These are phyloP conservation scores for Oryza glaberrima DNA, from an alignment of 176 grass and related monocot species.

Conservation along the genomic window DNA sequence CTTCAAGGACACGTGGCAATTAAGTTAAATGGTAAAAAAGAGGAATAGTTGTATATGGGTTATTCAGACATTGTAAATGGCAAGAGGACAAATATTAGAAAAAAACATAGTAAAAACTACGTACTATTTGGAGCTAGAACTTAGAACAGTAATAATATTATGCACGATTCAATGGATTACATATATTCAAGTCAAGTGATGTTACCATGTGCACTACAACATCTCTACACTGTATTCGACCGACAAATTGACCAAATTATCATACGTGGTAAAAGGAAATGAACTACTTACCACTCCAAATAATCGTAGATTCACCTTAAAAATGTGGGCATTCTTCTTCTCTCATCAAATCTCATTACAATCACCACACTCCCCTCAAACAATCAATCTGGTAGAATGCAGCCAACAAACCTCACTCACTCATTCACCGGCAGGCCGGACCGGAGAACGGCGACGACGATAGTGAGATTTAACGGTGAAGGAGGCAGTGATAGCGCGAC, in stretches of 20 bases:
- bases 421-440: conserved; percentile 10
- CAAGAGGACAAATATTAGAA: no score
- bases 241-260: no score
- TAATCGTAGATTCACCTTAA: background rate
- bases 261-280: background rate
- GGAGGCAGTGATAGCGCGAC: background rate
- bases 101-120: no score
- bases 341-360: background rate
- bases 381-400: background rate
- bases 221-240: background rate
- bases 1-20: no score
- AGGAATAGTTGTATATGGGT: no score
- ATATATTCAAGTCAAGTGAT: background rate
- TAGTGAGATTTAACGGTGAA: background rate
- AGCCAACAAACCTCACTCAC: conserved; percentile 3
- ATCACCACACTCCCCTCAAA: background rate
- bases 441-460: background rate
- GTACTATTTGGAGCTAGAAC: no score
- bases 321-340: background rate
- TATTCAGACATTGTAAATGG: background rate
- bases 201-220: background rate
- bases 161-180: background rate
- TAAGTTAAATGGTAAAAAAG: no score
- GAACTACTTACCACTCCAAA: background rate
- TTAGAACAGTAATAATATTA: background rate